Conservation (phyloP, 78 protist genomes). For the Guillardia theta region DNA sequence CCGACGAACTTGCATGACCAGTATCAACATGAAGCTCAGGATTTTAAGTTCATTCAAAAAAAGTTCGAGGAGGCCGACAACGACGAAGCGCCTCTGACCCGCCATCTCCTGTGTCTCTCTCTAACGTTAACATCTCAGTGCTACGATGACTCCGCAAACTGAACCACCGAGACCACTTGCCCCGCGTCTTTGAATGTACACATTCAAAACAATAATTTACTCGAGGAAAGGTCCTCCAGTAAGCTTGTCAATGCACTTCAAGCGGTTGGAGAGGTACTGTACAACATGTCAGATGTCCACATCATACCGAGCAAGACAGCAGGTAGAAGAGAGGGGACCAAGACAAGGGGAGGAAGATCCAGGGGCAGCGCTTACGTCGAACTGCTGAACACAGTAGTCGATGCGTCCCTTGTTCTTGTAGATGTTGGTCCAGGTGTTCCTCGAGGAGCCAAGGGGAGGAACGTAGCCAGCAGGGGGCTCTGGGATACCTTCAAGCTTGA, state of each 20-base stretch:
- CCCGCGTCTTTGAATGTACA: too few relatives aligned
- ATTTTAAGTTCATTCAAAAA: too few relatives aligned
- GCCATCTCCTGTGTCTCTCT: too few relatives aligned
- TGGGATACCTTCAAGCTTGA: not conserved
- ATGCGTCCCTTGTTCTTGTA: conserved; percentile 37
- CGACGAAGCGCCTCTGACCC: too few relatives aligned
- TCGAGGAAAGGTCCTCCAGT: conserved; percentile 43
- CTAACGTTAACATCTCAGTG: too few relatives aligned
- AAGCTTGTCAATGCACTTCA: conserved; percentile 45
- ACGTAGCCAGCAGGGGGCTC: conserved; percentile 35
- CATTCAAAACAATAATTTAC: too few relatives aligned
- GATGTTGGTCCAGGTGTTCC: conserved; percentile 40
- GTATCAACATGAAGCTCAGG: too few relatives aligned
- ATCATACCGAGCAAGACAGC: not conserved
- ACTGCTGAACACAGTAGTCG: conserved; percentile 43
- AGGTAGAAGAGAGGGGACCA: not conserved
- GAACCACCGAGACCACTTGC: too few relatives aligned
- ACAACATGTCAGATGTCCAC: too few relatives aligned
- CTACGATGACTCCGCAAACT: too few relatives aligned
- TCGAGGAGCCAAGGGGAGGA: conserved; percentile 13
- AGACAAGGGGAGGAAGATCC: not conserved
- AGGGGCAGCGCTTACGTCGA: not conserved
- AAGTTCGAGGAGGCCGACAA: too few relatives aligned
- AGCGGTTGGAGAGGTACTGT: conserved; percentile 38
- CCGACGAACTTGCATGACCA: too few relatives aligned